phyloP scores from a whole-genome alignment of 2,329 filamentous ascomycete genomes.

The Nigrospora osmanthi region DNA sequence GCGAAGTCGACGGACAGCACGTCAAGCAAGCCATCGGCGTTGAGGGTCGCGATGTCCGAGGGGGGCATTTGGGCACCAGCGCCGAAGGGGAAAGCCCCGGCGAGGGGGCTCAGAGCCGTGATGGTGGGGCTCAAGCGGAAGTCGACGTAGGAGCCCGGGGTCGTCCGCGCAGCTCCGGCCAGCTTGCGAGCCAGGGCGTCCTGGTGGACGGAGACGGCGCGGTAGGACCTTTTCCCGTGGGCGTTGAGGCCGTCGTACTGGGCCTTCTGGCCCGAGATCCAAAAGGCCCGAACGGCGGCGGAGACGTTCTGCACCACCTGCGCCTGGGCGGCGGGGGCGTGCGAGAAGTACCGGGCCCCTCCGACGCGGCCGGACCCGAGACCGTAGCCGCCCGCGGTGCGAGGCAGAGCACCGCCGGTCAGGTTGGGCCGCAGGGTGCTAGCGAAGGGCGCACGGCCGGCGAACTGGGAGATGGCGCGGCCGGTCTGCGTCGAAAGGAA shows the following conservation, averaged over 20 bases:
- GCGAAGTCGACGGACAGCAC: slow-evolving; percentile 83
- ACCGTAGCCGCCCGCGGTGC: slow-evolving; percentile 84
- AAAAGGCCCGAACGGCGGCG: slow-evolving; percentile 83
- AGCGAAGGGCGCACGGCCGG: slow-evolving; percentile 77
- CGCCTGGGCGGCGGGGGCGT: slow-evolving; percentile 74
- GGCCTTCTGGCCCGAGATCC: slow-evolving; percentile 81
- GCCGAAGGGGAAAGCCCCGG: slow-evolving; percentile 41
- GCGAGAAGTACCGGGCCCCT: slow-evolving; percentile 81
- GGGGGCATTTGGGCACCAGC: slow-evolving; percentile 30
- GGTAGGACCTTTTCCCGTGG: slow-evolving; percentile 72
- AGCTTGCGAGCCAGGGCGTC: slow-evolving; percentile 65
- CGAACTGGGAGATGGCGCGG: slow-evolving; percentile 49
- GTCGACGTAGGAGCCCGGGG: slow-evolving; percentile 76
- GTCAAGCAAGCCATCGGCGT: slow-evolving; percentile 77
- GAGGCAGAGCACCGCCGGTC: slow-evolving; percentile 76
- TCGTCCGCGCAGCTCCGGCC: slow-evolving; percentile 43
- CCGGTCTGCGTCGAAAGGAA: slow-evolving; percentile 41
- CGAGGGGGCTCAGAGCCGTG: slow-evolving; percentile 73
- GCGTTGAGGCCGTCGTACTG: slow-evolving; percentile 73
- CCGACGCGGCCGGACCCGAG: slow-evolving; percentile 62
- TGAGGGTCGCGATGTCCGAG: slow-evolving; percentile 53
- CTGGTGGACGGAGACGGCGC: slow-evolving; percentile 65
- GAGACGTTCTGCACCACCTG: slow-evolving; percentile 96
- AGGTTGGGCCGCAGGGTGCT: slow-evolving; percentile 85
- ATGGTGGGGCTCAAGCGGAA: slow-evolving; percentile 85